Conservation (phyloP, 1,284 basidiomycete genomes). For the Laetiporus sulphureus region DNA sequence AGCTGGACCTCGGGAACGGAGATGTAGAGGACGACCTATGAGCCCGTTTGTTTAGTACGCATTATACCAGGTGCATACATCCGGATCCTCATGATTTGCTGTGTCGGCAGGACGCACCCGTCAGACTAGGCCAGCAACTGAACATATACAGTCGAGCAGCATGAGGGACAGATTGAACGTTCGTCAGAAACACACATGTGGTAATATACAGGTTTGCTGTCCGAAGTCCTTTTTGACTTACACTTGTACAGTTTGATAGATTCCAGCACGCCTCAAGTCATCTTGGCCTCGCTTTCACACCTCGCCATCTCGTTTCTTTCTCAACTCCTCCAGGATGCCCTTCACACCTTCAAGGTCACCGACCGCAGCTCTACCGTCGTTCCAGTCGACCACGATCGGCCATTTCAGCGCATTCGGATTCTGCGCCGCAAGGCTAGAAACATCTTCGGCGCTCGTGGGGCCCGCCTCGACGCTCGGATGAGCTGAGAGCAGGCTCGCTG, state of each 20-base stretch:
- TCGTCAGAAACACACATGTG: too few species aligned
- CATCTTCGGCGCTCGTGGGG: constrained; percentile 36
- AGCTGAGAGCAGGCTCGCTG: constrained; percentile 43
- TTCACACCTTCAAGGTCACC: constrained; percentile 66
- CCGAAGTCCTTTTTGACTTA: too few species aligned
- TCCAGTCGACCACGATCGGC: constrained; percentile 77
- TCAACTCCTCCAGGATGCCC: constrained; percentile 51
- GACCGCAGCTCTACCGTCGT: constrained; percentile 54
- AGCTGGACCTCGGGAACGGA: constrained; percentile 48
- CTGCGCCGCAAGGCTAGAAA: constrained; percentile 42
- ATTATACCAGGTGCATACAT: too few species aligned
- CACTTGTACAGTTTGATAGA: too few species aligned
- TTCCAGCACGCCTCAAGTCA: too few species aligned
- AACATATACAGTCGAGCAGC: too few species aligned
- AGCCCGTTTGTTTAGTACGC: too few species aligned
- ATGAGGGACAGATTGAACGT: too few species aligned
- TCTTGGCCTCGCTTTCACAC: neutral
- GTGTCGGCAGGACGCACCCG: too few species aligned
- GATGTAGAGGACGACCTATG: constrained; percentile 12
- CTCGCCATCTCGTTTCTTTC: constrained; percentile 60
- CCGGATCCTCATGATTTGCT: too few species aligned
- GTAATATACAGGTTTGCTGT: too few species aligned
- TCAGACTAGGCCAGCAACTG: too few species aligned
- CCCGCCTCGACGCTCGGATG: constrained; percentile 43
- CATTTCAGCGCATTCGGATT: constrained; percentile 52